Base-by-base conservation (phyloP, 2,329 filamentous ascomycete genomes). In the Volutella citrinella region DNA sequence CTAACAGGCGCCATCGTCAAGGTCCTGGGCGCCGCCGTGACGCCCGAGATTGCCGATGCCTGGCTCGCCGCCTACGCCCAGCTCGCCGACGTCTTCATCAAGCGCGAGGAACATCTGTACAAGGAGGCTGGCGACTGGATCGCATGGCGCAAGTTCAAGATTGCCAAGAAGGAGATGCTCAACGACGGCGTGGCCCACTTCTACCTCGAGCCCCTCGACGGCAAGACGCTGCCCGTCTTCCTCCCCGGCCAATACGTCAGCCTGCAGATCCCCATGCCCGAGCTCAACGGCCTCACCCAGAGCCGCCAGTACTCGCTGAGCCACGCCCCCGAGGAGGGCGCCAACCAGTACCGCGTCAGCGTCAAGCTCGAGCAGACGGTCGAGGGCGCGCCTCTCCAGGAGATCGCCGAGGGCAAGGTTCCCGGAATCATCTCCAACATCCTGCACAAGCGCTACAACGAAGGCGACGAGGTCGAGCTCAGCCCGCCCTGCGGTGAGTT, bases 261-360 rank as follows among this genome's bases (percentile, higher is more conserved):
- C 25, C 59, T 89, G 32, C 76, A 76, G 45, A 58, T 84, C 2
- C 65, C 72, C 27, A 71, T 88, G 1, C 76, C 80, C 1, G 66
- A 71, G 29, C 68, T 84, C 15, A 51, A 48, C 12, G 74, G 75
- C n/a, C 70, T 82, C 46, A 63, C 71, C 38, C 87, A 91, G 60
- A 78, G 79, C 37, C 67, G 86, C 35, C 86, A 91, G 65, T 91
- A 88, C 66, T 85, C 80, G 28, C 68, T 91, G 36, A 84, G 78
- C 51, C 79, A 85, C 48, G 69, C 64, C 4, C 68, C 70, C 5
- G 45, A 46, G 16, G 48, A 47, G n/a, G 67, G 70, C 29, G 70
- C 70, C 7, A 65, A 66, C 12, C 74, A 79, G 59, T 87, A 87
- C 61, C 76, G 86, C 34, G 80, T 91, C 63, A 84, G 77, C 46